Percentiles rank a stretch among this genome's conserved stretches.
Evolutionary conservation across 805 yeast species (phyloP).

Genomic region (Kodamaea leandrae): DNA sequence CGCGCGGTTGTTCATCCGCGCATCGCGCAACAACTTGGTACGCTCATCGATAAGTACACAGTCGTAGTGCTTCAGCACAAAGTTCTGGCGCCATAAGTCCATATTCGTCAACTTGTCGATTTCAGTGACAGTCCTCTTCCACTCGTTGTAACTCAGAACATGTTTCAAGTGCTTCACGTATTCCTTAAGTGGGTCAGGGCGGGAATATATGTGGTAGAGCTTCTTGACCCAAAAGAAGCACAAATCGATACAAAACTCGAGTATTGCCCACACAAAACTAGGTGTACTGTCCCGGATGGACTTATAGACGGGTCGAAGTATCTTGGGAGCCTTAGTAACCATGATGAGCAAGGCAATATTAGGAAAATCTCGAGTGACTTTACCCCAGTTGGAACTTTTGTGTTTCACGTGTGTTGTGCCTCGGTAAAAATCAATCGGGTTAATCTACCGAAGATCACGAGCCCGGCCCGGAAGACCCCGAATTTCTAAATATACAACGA

Average conservation of each 20-base stretch:
- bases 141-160: slow-evolving; percentile 63
- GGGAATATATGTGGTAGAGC: slow-evolving; percentile 31
- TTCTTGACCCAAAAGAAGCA: slow-evolving; percentile 46
- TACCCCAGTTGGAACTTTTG: background rate
- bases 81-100: slow-evolving; percentile 74
- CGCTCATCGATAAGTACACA: slow-evolving; percentile 78
- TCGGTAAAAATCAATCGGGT: background rate
- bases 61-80: slow-evolving; percentile 78
- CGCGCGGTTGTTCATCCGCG: slow-evolving; percentile 59
- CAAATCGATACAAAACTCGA: slow-evolving; percentile 44
- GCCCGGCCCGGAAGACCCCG: too few relatives aligned
- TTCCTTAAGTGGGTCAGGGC: slow-evolving; percentile 46
- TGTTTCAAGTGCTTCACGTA: slow-evolving; percentile 48
- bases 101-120: slow-evolving; percentile 47
- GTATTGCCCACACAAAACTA: slow-evolving; percentile 33
- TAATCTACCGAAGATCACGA: too few relatives aligned
- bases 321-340: too few relatives aligned
- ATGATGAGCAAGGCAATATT: background rate
- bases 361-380: background rate
- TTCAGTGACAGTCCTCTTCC: slow-evolving; percentile 55
- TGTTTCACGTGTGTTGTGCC: background rate
- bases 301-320: background rate
- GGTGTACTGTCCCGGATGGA: too few relatives aligned
- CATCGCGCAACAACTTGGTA: slow-evolving; percentile 56
- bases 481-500: too few relatives aligned